Evolutionary conservation across 768 basidiomycete genomes (phyloP), one percentile per base, ranked within the genome.

Genomic region (Lentinula aciculospora): DNA sequence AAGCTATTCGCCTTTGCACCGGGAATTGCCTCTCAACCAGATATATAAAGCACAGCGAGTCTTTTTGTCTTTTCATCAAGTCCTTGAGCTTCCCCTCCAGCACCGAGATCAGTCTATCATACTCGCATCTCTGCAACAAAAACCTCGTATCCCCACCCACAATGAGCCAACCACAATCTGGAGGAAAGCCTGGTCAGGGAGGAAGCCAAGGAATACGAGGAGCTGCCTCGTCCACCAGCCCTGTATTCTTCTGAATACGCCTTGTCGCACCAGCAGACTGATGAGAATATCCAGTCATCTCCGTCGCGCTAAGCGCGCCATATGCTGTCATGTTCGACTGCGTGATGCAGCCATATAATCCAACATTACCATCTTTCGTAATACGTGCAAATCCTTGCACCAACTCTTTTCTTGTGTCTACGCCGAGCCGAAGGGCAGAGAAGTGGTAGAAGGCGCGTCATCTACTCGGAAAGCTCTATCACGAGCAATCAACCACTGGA

Each of bases 231-330:
- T 68, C 75, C 17, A 77, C 73, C 28, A 83, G 78, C 44, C 75
- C 84, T 48, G 78, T 82, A 34, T 84, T 86, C 73, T 86, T 86
- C 73, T 86, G 68, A 75, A 71, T 63, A 19, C 42, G 3, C 42
- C 21, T 23, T 21, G 42, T 21, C 27, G 4, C 25, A 47, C 29
- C 25, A 47, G 27, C 25, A 15, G 3, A 27, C 25, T 19, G n/a
- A 7, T 23, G n/a, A 19, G 8, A 21, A 23, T 10, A 7, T 23
- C 42, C 17, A 39, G 13, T 9, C 42, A 44, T 44, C 7, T 15
- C 13, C 47, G 5, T 36, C 49, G 17, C n/a, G 6, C 21, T 4
- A n/a, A 25, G 25, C 27, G 17, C 25, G 9, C n/a, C 34, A 17
- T 12, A 27, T 4, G 25, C 51, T 32, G 34, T 28, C 7, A 53